Evolutionary conservation across 2,329 filamentous ascomycete genomes (phyloP), one percentile per base, ranked within the genome.

Genomic region (Colletotrichum godetiae): DNA sequence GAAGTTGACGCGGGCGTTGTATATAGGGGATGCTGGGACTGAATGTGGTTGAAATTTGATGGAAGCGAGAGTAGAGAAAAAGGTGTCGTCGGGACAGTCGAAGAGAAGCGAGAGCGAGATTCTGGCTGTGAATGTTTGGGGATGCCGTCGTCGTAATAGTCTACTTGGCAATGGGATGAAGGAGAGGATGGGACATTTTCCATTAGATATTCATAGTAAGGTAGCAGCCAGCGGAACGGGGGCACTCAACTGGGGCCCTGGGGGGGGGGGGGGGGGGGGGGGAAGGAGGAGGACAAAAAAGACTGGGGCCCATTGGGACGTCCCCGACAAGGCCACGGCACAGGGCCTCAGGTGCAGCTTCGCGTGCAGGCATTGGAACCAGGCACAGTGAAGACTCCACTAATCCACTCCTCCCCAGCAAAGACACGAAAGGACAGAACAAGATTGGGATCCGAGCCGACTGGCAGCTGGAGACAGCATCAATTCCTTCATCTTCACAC

Each of bases 121-220:
- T 35, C n/a, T 61, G 37, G 63, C 29, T 66, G 70, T 72, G 33
- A 62, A 73, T 72, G 49, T 73, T 35, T 73, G 67, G 61, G 57
- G 68, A 57, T 67, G 71, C 55, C 57, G 64, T 65, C 55, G 73
- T 74, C 65, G 73, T 74, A 73, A 74, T 67, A 69, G 66, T 67
- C 65, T 72, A 74, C 65, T 70, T 67, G 65, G 65, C 65, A 62
- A 73, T 73, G 66, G 66, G 70, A 61, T 65, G 73, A 74, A 73
- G 73, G 64, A 74, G 73, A 65, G 24, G 33, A 72, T 62, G 52
- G 62, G 63, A 66, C 62, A 71, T 53, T 67, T 71, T 55, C 68
- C 46, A 64, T 69, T 69, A 72, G 70, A 72, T 72, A 72, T 72
- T 72, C 66, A 72, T 72, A 59, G 66, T 53, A 68, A 35, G 35